Percentiles rank a stretch among this genome's conserved stretches.
Evolutionary conservation across 1,284 basidiomycete genomes (phyloP).

Genomic region (Leccinum fallax): DNA sequence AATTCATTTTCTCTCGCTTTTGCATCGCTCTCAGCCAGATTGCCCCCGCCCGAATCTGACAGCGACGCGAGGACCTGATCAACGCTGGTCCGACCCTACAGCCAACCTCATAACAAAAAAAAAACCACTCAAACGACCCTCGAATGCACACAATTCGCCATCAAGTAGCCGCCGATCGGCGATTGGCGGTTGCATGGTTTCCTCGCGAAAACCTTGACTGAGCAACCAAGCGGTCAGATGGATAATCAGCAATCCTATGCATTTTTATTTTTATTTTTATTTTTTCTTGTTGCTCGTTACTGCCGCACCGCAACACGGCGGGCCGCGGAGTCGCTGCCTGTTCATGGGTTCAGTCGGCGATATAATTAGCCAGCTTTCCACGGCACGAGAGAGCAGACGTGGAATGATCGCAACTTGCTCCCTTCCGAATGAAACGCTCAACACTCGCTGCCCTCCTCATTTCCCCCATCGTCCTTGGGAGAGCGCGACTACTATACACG

Average conservation of each 20-base stretch:
- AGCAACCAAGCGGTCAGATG: background rate
- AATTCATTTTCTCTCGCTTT: background rate
- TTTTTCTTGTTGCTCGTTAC: slow-evolving; percentile 2
- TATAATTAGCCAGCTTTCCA: slow-evolving; percentile 31
- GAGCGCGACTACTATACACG: slow-evolving; percentile 60
- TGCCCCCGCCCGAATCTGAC: slow-evolving; percentile 16
- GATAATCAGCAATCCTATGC: slow-evolving; percentile 7
- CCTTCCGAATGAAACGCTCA: slow-evolving; percentile 24
- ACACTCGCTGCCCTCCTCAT: slow-evolving; percentile 20
- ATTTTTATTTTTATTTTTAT: background rate
- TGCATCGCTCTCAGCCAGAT: slow-evolving; percentile 7
- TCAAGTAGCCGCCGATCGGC: slow-evolving; percentile 27
- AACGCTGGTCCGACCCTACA: slow-evolving; percentile 12
- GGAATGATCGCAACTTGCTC: slow-evolving; percentile 3
- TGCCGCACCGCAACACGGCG: slow-evolving; percentile 4
- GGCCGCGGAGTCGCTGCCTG: slow-evolving; percentile 31
- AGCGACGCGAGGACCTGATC: slow-evolving; percentile 20
- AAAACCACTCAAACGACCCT: background rate
- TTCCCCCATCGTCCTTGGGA: slow-evolving; percentile 24
- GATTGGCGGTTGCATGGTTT: slow-evolving; percentile 33
- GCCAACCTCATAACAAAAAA: background rate
- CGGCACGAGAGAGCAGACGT: slow-evolving; percentile 19
- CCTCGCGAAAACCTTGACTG: slow-evolving; percentile 22
- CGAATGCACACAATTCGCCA: slow-evolving; percentile 6
- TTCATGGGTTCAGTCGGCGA: slow-evolving; percentile 35